Conservation (phyloP, 164 flowering plant species). For the grape (Vitis vinifera) region DNA sequence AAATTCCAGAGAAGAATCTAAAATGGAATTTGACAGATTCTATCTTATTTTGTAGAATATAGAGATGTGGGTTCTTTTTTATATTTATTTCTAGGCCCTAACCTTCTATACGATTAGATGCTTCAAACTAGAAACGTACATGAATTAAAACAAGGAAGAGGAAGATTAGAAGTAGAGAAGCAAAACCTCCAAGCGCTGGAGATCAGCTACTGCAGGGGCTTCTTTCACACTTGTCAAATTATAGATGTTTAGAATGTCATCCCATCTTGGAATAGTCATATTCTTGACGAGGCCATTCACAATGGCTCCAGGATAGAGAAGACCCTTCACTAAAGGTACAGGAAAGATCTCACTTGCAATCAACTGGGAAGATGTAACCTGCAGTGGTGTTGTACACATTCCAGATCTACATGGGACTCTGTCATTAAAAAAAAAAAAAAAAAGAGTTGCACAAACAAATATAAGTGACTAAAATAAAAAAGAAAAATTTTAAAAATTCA, state of each 20-base stretch:
- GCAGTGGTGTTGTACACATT: slow-evolving; percentile 68
- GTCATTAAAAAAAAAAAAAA: slow-evolving; percentile 1
- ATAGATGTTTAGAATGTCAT: slow-evolving; percentile 54
- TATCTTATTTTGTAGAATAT: too few relatives aligned
- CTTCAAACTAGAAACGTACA: background rate
- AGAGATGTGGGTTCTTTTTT: too few relatives aligned
- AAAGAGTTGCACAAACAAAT: too few relatives aligned
- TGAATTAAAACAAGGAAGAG: background rate
- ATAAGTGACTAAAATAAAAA: background rate
- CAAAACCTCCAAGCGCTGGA: slow-evolving; percentile 88
- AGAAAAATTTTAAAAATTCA: background rate
- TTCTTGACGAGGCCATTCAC: slow-evolving; percentile 48
- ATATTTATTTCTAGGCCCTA: too few relatives aligned
- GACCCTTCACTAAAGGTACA: slow-evolving; percentile 56
- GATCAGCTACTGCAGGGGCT: slow-evolving; percentile 68
- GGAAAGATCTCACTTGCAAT: slow-evolving; percentile 84
- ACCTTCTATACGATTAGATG: too few relatives aligned
- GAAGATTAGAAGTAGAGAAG: slow-evolving; percentile 4
- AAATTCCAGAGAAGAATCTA: too few relatives aligned
- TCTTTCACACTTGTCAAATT: slow-evolving; percentile 76
- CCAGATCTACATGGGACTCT: slow-evolving; percentile 88
- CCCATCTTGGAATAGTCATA: slow-evolving; percentile 77
- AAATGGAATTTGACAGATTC: too few relatives aligned
- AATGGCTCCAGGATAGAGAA: slow-evolving; percentile 82
- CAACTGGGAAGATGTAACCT: slow-evolving; percentile 81